Base-by-base conservation (phyloP, 1,284 basidiomycete genomes). In the Trichosporon ovoides region DNA sequence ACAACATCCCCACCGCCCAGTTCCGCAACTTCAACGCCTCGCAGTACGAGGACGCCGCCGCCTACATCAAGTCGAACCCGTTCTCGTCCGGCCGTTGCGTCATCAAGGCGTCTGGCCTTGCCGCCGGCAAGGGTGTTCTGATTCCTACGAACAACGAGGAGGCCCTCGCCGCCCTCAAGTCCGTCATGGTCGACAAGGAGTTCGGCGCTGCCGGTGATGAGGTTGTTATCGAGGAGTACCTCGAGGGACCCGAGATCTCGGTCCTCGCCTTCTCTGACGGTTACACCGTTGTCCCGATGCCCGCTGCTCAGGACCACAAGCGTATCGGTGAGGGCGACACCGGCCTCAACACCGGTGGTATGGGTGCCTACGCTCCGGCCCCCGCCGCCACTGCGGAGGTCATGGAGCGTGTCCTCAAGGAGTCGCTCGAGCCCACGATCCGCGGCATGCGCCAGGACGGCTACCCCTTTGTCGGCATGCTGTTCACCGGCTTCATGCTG, bases 251-350 rank as follows among this genome's bases (percentile, higher is more conserved):
- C 7, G 95, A 99, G 78, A 84, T 98, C 51, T 94, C 90, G 18
- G 86, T 98, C 43, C 83, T 99, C 38, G 92, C 95, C 0, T 93
- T 98, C 79, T 92, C 89, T 18, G 95, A 99, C 72, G 96, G 95
- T 0, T 98, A 98, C 80, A 92, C 92, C 20, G 84, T 96, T 65
- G 79, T 88, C 7, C 85, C 91, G 13, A 83, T 99, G 40, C 95
- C 96, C 50, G 88, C 91, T 9, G 94, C 93, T 16, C 95, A 99
- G 76, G 95, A 99, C 77, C 95, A 99, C 81, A 99, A 99, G 79
- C 85, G 96, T 19, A 94, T 98, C 56, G 92, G 93, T 24, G 96
- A 98, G 64, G 93, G 93, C 3, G 96, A 99, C 76, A 87, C 84
- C 1, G 95, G 95, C 1, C 83, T 83, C 33, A 98, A 98, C 78